phyloP scores from a whole-genome alignment of 805 yeast genomes.

The Wickerhamomyces subpelliculosus region DNA sequence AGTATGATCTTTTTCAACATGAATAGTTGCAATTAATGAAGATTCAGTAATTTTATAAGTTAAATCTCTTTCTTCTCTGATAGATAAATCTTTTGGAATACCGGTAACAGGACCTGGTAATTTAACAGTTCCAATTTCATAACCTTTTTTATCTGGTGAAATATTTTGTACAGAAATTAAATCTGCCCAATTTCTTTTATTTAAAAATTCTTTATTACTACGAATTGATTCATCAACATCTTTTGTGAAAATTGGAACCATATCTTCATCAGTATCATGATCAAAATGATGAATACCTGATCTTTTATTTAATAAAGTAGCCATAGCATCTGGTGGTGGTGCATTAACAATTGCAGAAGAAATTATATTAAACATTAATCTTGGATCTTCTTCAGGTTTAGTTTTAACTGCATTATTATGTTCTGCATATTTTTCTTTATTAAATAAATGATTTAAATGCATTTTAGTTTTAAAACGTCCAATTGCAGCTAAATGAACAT shows the following conservation, averaged over 20 bases:
- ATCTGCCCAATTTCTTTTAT: conserved; percentile 69
- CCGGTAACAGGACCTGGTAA: conserved; percentile 37
- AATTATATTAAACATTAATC: conserved; percentile 75
- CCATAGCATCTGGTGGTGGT: conserved; percentile 90
- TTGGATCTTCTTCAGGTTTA: conserved; percentile 61
- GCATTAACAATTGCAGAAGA: conserved; percentile 88
- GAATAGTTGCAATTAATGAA: conserved; percentile 62
- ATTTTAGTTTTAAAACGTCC: conserved; percentile 65
- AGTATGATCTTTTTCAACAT: conserved; percentile 57
- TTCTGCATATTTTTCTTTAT: conserved; percentile 27
- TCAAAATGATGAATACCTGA: conserved; percentile 61
- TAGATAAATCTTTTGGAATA: conserved; percentile 5
- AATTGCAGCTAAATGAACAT: conserved; percentile 83
- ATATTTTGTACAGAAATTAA: conserved; percentile 45
- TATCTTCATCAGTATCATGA: conserved; percentile 64
- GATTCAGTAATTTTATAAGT: conserved; percentile 50
- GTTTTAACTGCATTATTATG: conserved; percentile 33
- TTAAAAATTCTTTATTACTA: conserved; percentile 47
- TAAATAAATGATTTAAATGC: conserved; percentile 35
- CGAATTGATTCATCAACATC: conserved; percentile 50
- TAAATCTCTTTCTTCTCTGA: conserved; percentile 26
- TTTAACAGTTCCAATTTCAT: conserved; percentile 23
- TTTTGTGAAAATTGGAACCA: conserved; percentile 59
- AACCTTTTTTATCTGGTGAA: conserved; percentile 12
- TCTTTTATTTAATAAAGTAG: conserved; percentile 60